Evolutionary conservation across 345 rosid species (phyloP).

Genomic region (Syzygium grande): DNA sequence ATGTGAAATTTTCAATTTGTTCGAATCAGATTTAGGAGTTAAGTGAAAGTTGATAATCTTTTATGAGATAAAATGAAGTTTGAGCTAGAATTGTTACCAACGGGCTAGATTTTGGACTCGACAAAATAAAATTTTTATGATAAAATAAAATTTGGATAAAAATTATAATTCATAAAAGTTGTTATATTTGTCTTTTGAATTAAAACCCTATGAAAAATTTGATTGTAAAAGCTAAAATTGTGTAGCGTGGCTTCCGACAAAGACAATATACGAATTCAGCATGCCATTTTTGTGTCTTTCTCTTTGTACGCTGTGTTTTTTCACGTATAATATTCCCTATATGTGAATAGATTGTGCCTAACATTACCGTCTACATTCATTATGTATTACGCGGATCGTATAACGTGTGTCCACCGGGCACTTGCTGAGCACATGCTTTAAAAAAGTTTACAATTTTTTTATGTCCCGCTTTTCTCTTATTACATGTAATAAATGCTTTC

Average conservation of each 20-base stretch:
- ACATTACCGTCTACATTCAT: neutral
- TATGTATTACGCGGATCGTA: too few relatives aligned
- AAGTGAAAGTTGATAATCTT: too few relatives aligned
- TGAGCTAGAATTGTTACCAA: too few relatives aligned
- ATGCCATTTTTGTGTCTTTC: neutral
- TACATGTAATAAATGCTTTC: too few relatives aligned
- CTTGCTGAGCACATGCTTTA: neutral
- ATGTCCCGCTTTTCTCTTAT: neutral
- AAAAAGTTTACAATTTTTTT: neutral
- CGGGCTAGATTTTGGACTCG: too few relatives aligned
- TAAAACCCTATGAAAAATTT: neutral
- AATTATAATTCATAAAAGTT: too few relatives aligned
- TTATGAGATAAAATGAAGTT: too few relatives aligned
- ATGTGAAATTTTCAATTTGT: too few relatives aligned
- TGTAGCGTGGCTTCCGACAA: neutral
- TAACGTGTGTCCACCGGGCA: neutral
- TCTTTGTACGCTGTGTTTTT: neutral
- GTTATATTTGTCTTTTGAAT: too few relatives aligned
- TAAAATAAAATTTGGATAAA: too few relatives aligned
- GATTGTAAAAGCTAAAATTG: neutral
- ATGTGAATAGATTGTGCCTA: neutral
- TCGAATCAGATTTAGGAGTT: too few relatives aligned
- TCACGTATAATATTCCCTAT: neutral
- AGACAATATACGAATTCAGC: neutral
- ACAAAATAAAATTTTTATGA: too few relatives aligned